Base-by-base conservation (phyloP, 2,329 filamentous ascomycete species). In the Xylaria polymorpha region DNA sequence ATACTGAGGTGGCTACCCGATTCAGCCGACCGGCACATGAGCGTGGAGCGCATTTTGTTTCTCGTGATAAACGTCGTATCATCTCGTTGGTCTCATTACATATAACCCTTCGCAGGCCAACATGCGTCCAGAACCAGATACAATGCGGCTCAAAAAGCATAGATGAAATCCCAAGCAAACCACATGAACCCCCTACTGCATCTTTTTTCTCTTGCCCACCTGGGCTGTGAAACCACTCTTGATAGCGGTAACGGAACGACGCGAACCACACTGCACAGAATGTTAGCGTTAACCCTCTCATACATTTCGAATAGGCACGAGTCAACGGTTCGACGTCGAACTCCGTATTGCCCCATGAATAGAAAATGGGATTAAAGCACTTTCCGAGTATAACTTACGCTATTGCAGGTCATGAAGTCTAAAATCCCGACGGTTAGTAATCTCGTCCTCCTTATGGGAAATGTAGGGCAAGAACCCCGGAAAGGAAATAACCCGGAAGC, bases 161-260 rank as follows among this genome's bases (percentile, higher is more conserved):
- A 62, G 8, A 50, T 44, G 35, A 37, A 63, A 62, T 44, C 25
- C 44, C 37, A 61, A 67, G 55, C n/a, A 46, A 57, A 20, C 35
- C 14, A 53, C 41, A n/a, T 15, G 18, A 43, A 59, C 32, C 53
- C 9, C 20, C 53, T 64, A 68, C 57, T 93, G 89, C 86, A 94
- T 92, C 89, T 97, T 97, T 88, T 91, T 96, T 88, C 96, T 92
- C 92, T 98, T 98, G 82, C 96, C 96, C 83, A 99, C 93, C 85
- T 98, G 96, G 83, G 96, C 96, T 79, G 94, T 97, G 94, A 99
- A 99, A 94, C 96, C 96, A 71, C 94, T 97, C 91, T 99, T 99
- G 92, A 99, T 99, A 75, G 96, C 94, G 70, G 94, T 94, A 81
- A 98, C 95, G 79, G 91, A 94, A 81, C 94, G 92, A 83, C 95